Conservation (phyloP, 805 yeast species). For the Nakazawaea siamensis region DNA sequence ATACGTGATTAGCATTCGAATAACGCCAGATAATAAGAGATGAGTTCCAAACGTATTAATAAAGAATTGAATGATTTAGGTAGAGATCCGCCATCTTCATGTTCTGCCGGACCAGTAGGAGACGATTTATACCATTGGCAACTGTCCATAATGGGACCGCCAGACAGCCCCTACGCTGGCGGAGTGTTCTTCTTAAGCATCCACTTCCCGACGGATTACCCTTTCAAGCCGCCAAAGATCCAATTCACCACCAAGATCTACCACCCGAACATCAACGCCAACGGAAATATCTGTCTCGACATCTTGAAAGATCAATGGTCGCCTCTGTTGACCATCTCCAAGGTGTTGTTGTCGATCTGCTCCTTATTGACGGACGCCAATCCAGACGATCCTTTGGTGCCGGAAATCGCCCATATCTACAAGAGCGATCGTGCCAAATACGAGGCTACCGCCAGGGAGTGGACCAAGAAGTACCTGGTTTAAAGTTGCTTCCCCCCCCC, state of each 20-base stretch:
- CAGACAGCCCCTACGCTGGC: conserved; percentile 75
- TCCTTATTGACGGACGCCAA: conserved; percentile 95
- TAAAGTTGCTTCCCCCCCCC: conserved; percentile 29
- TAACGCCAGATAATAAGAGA: too few species aligned
- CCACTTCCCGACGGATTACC: conserved; percentile 98
- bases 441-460: conserved; percentile 95
- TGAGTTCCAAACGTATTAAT: conserved; percentile 94
- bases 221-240: conserved; percentile 96
- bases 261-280: conserved; percentile 94
- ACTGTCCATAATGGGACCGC: conserved; percentile 98
- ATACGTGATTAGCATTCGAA: too few species aligned
- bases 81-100: conserved; percentile 97
- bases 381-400: conserved; percentile 98
- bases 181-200: conserved; percentile 95
- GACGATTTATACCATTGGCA: conserved; percentile 99
- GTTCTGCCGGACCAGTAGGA: conserved; percentile 98
- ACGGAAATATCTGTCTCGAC: conserved; percentile 94
- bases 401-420: conserved; percentile 95
- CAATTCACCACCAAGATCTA: conserved; percentile 91
- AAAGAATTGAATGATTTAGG: conserved; percentile 94
- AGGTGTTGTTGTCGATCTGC: conserved; percentile 89
- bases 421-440: conserved; percentile 90
- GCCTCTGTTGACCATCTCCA: conserved; percentile 94
- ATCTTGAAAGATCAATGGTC: conserved; percentile 98
- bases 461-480: conserved; percentile 98